Evolutionary conservation across 768 basidiomycete species (phyloP).

Genomic region (Suillus tomentosus): DNA sequence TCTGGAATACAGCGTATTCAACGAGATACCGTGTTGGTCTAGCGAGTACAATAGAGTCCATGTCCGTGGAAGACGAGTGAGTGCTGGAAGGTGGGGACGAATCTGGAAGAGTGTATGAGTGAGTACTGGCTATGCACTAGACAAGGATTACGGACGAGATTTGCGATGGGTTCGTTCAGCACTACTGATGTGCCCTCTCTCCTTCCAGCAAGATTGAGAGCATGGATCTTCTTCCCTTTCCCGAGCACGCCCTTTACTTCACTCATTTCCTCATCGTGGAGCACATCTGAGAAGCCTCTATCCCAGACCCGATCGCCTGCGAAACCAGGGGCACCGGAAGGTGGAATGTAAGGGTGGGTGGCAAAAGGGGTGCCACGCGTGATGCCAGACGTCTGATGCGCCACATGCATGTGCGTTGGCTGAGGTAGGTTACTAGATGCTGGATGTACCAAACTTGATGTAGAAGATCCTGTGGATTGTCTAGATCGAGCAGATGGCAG

Average conservation of each 20-base stretch:
- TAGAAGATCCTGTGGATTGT: slow-evolving; percentile 15
- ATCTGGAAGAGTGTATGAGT: slow-evolving; percentile 45
- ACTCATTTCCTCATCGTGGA: slow-evolving; percentile 43
- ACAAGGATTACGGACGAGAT: slow-evolving; percentile 47
- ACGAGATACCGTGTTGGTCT: slow-evolving; percentile 93
- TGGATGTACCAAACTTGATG: slow-evolving; percentile 13
- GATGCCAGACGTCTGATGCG: slow-evolving; percentile 17
- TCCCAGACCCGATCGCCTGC: slow-evolving; percentile 69
- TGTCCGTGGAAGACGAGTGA: slow-evolving; percentile 64
- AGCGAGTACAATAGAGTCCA: slow-evolving; percentile 89
- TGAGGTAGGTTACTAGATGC: slow-evolving; percentile 18
- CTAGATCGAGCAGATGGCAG: slow-evolving; percentile 31
- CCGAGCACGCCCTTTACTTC: slow-evolving; percentile 51
- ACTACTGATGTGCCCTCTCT: slow-evolving; percentile 55
- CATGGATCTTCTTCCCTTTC: slow-evolving; percentile 27
- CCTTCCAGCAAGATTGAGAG: slow-evolving; percentile 55
- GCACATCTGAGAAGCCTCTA: slow-evolving; percentile 56
- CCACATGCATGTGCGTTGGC: slow-evolving; percentile 11
- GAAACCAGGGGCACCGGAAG: slow-evolving; percentile 79
- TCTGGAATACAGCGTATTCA: slow-evolving; percentile 80
- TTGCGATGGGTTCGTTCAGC: slow-evolving; percentile 54
- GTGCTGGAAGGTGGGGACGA: slow-evolving; percentile 69
- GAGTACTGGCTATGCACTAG: neutral
- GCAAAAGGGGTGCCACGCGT: slow-evolving; percentile 57
- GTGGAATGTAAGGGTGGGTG: slow-evolving; percentile 44